Conservation (phyloP, 2,329 filamentous ascomycete genomes). For the Huntiella moniliformis region DNA sequence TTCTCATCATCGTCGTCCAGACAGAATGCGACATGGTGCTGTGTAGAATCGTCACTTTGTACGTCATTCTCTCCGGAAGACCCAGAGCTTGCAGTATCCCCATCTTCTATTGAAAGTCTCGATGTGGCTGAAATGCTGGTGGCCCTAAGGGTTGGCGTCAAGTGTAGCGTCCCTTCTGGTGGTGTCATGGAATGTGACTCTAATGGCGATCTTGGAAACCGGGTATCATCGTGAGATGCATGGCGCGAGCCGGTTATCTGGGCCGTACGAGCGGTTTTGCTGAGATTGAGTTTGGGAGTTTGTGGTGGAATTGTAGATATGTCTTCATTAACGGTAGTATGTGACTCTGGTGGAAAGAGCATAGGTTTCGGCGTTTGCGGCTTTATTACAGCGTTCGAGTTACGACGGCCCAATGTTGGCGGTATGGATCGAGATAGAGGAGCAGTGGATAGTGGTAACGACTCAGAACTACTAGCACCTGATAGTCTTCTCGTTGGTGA, state of each 20-base stretch:
- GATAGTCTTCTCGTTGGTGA: background rate
- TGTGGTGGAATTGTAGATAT: slow-evolving; percentile 17
- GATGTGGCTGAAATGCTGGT: no score
- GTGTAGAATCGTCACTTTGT: slow-evolving; percentile 5
- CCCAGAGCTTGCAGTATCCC: slow-evolving; percentile 5
- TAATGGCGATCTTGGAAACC: background rate
- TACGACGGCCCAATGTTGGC: slow-evolving; percentile 11
- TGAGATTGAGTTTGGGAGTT: slow-evolving; percentile 14
- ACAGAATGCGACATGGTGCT: background rate
- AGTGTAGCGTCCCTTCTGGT: no score
- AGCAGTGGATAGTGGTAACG: no score
- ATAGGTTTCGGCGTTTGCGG: slow-evolving; percentile 9
- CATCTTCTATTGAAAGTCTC: slow-evolving; percentile 7
- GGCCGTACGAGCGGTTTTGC: slow-evolving; percentile 3
- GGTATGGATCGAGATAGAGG: no score
- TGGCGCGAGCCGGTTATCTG: slow-evolving; percentile 1
- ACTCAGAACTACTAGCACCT: background rate
- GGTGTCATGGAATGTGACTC: no score
- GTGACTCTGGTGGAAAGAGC: slow-evolving; percentile 17
- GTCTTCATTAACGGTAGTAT: slow-evolving; percentile 16
- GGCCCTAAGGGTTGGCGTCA: no score
- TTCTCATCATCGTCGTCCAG: background rate
- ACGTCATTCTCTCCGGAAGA: slow-evolving; percentile 3
- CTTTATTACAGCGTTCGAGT: slow-evolving; percentile 15
- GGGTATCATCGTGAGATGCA: slow-evolving; percentile 2